phyloP scores from a whole-genome alignment of 2,329 filamentous ascomycete species.

The Cladophialophora chaetospira region DNA sequence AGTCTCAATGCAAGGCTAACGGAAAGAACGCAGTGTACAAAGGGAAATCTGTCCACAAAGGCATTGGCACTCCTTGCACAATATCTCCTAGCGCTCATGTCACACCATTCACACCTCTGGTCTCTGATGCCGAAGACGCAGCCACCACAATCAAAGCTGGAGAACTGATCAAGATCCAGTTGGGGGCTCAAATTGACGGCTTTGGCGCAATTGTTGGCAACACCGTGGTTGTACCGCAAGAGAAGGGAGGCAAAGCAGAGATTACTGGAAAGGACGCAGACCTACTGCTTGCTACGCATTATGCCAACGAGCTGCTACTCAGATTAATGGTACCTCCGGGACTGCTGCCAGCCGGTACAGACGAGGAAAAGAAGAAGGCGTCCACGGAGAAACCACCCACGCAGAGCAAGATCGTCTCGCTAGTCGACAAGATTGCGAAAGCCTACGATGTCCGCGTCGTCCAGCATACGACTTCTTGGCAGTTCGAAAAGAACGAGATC shows the following conservation, averaged over 20 bases:
- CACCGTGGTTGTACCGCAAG: conserved; percentile 72
- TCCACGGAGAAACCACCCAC: conserved; percentile 77
- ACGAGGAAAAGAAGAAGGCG: conserved; percentile 95
- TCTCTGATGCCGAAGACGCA: conserved; percentile 83
- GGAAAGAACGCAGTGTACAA: conserved; percentile 69
- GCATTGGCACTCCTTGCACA: conserved; percentile 65
- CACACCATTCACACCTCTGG: conserved; percentile 93
- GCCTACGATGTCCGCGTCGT: conserved; percentile 89
- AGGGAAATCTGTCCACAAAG: conserved; percentile 95
- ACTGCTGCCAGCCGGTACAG: conserved; percentile 75
- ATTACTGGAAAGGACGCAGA: conserved; percentile 80
- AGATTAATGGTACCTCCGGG: conserved; percentile 91
- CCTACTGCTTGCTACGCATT: conserved; percentile 86
- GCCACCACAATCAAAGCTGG: conserved; percentile 75
- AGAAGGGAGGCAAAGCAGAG: conserved; percentile 62
- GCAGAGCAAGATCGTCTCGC: conserved; percentile 80
- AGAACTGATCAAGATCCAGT: conserved; percentile 94
- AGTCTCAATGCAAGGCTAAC: background rate
- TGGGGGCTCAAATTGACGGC: conserved; percentile 98
- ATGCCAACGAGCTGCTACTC: conserved; percentile 91
- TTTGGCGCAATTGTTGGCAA: conserved; percentile 96
- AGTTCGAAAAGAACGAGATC: conserved; percentile 96
- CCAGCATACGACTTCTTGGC: conserved; percentile 97
- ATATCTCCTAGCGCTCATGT: conserved; percentile 92
- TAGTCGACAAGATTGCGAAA: conserved; percentile 90